Percentiles rank a stretch among this genome's conserved stretches.
Conservation (phyloP, 2,329 filamentous ascomycete genomes). For the Orbilia javanica region DNA sequence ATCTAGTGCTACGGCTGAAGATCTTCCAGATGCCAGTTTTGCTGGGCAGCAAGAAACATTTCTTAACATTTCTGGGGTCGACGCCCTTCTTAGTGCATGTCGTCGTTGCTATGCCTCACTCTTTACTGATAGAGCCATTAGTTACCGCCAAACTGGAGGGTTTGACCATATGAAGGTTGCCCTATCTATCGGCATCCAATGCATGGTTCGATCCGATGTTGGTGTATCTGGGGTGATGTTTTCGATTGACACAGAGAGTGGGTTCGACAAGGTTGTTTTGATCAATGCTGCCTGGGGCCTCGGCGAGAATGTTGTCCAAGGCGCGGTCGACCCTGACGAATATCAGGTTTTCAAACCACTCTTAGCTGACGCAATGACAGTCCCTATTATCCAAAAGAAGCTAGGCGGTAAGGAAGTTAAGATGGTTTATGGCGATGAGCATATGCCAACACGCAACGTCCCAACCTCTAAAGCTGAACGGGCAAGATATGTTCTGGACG, state of each 20-base stretch:
- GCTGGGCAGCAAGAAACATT: conserved; percentile 65
- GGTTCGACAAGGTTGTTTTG: conserved; percentile 65
- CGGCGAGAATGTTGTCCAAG: conserved; percentile 66
- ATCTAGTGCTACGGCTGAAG: conserved; percentile 66
- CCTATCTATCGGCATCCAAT: conserved; percentile 63
- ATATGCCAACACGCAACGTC: conserved; percentile 63
- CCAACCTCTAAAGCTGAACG: conserved; percentile 62
- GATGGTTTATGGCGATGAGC: conserved; percentile 64
- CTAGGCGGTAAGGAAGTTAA: conserved; percentile 64
- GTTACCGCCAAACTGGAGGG: conserved; percentile 61
- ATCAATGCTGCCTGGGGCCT: conserved; percentile 63
- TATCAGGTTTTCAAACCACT: conserved; percentile 66
- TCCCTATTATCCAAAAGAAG: conserved; percentile 65
- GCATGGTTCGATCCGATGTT: conserved; percentile 63
- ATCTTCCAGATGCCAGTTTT: conserved; percentile 66
- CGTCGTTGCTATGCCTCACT: conserved; percentile 65
- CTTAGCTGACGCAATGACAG: conserved; percentile 60
- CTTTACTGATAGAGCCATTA: conserved; percentile 65
- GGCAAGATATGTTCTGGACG: conserved; percentile 63
- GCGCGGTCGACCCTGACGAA: conserved; percentile 65
- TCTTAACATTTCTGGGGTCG: conserved; percentile 64
- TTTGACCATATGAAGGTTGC: conserved; percentile 63
- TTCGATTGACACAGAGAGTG: conserved; percentile 66
- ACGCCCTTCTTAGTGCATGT: conserved; percentile 64
- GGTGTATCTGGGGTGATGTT: conserved; percentile 66